These are phyloP conservation scores for Colletotrichum sp. DNA, from an alignment of 2,329 filamentous ascomycete species.

Conservation along the genomic window DNA sequence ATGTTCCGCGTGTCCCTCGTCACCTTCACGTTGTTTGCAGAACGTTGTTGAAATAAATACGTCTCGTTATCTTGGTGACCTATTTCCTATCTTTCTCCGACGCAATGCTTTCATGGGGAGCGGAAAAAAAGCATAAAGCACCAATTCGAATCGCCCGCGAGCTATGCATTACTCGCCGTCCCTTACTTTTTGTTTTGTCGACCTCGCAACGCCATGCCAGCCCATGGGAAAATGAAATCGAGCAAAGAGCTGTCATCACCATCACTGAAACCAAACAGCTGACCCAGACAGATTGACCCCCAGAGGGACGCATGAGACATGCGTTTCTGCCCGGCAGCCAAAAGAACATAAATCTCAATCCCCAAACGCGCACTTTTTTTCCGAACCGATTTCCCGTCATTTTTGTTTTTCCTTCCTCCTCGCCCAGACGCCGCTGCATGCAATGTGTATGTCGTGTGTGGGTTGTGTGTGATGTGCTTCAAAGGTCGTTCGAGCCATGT, in stretches of 20 bases:
- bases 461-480: neutral
- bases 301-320: neutral
- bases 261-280: neutral
- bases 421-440: constrained; percentile 13
- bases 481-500: neutral
- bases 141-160: constrained; percentile 1
- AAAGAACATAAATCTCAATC: neutral
- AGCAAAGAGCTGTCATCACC: constrained; percentile 6
- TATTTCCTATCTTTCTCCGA: neutral
- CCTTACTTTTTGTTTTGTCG: constrained; percentile 8
- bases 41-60: neutral
- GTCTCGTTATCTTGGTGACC: neutral
- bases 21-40: neutral
- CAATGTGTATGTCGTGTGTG: constrained; percentile 12
- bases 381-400: neutral
- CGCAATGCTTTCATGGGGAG: constrained; percentile 4
- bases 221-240: constrained; percentile 1
- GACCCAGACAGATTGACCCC: neutral
- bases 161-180: constrained; percentile 12
- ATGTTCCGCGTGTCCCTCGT: neutral
- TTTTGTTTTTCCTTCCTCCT: neutral
- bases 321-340: neutral
- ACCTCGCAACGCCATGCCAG: constrained; percentile 20
- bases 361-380: constrained; percentile 1
- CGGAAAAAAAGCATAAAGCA: neutral